Percentiles rank a stretch among this genome's conserved stretches.
These are phyloP conservation scores for Plantago coronopus DNA, from an alignment of 305 asterid species.

Conservation along the genomic window DNA sequence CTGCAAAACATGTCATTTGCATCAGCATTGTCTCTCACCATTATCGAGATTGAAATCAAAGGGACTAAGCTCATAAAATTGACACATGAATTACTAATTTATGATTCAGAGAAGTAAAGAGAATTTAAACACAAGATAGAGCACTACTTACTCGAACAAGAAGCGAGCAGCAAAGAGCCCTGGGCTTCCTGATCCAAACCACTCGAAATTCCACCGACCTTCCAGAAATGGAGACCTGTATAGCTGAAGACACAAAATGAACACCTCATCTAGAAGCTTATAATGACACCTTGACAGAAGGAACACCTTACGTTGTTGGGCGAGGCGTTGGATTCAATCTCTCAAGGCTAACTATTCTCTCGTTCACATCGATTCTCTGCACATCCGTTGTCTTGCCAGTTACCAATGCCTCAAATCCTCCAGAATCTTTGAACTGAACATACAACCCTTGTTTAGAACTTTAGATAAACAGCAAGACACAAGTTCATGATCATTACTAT, in stretches of 20 bases:
- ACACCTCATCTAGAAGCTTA: conserved; percentile 24
- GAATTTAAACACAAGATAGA: conserved; percentile 9
- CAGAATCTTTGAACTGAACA: conserved; percentile 61
- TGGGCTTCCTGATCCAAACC: conserved; percentile 86
- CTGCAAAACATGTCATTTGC: conserved; percentile 40
- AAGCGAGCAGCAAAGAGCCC: conserved; percentile 58
- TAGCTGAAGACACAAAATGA: conserved; percentile 29
- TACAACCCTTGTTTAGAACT: conserved; percentile 1
- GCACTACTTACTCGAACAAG: conserved; percentile 55
- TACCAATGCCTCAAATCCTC: conserved; percentile 55
- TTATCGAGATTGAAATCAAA: not conserved
- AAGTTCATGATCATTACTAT: conserved; percentile 1
- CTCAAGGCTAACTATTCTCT: conserved; percentile 74
- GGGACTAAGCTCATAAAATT: not conserved
- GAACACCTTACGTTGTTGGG: conserved; percentile 86
- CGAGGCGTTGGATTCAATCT: conserved; percentile 47
- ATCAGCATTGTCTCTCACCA: conserved; percentile 16
- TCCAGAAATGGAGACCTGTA: conserved; percentile 65
- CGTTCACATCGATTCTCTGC: conserved; percentile 63
- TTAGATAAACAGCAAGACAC: conserved; percentile 11
- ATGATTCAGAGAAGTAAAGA: not conserved
- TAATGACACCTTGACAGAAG: conserved; percentile 3
- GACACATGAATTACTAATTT: not conserved
- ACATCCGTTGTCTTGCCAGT: conserved; percentile 53
- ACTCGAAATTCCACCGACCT: conserved; percentile 69